Evolutionary conservation across 495 filamentous ascomycete species (phyloP).

Genomic region (Penicillium ucsense): DNA sequence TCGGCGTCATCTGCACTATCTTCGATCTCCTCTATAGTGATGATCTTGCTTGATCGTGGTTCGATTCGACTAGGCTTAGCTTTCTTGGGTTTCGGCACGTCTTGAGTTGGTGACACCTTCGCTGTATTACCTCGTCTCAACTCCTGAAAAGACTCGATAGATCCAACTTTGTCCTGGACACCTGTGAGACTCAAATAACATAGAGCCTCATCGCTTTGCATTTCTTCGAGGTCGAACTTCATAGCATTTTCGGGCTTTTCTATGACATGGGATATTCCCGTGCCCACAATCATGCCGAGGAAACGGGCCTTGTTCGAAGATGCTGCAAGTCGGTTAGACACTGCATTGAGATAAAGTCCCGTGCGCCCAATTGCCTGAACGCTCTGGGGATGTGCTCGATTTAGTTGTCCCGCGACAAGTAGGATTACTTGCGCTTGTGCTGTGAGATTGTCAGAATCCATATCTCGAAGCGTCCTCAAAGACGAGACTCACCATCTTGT

Average conservation of each 20-base stretch:
- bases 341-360: slow-evolving; percentile 57
- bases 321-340: slow-evolving; percentile 79
- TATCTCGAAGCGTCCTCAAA: not conserved
- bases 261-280: slow-evolving; percentile 67
- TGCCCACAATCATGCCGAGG: slow-evolving; percentile 84
- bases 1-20: slow-evolving; percentile 36
- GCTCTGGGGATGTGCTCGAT: slow-evolving; percentile 48
- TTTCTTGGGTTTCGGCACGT: slow-evolving; percentile 1
- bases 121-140: not conserved
- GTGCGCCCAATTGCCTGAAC: slow-evolving; percentile 59
- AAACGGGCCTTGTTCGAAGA: slow-evolving; percentile 67
- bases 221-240: slow-evolving; percentile 77
- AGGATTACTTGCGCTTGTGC: slow-evolving; percentile 74
- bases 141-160: slow-evolving; percentile 40
- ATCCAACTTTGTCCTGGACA: slow-evolving; percentile 55
- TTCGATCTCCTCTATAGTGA: slow-evolving; percentile 59
- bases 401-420: slow-evolving; percentile 64
- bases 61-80: slow-evolving; percentile 8
- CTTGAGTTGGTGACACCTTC: not conserved
- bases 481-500: slow-evolving; percentile 62
- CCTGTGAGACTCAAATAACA: slow-evolving; percentile 66
- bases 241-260: slow-evolving; percentile 66
- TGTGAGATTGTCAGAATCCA: slow-evolving; percentile 24
- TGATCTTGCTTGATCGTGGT: slow-evolving; percentile 41
- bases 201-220: slow-evolving; percentile 55